Evolutionary conservation across 2,329 filamentous ascomycete genomes (phyloP).

Genomic region (Colletotrichum spinosum): DNA sequence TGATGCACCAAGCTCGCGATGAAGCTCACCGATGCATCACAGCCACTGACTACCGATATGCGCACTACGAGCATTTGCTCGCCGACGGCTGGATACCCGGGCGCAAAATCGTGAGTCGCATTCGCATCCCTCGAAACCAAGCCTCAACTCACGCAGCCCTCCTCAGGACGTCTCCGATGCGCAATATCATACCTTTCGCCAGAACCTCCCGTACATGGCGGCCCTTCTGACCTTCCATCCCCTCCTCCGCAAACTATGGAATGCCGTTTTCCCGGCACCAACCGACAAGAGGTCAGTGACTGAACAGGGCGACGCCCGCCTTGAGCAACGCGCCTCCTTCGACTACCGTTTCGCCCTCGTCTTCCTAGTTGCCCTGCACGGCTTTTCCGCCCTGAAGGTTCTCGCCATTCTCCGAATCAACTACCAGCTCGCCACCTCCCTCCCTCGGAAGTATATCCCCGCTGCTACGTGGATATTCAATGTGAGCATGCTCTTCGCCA

Average conservation of each 20-base stretch:
- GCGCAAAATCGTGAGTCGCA: slow-evolving; percentile 79
- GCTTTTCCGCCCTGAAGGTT: slow-evolving; percentile 86
- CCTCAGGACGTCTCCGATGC: slow-evolving; percentile 86
- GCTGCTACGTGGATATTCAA: slow-evolving; percentile 91
- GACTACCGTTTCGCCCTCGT: slow-evolving; percentile 85
- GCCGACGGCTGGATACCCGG: slow-evolving; percentile 91
- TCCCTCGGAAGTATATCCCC: slow-evolving; percentile 80
- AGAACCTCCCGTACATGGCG: slow-evolving; percentile 85
- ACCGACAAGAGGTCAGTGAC: slow-evolving; percentile 45
- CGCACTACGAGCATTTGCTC: slow-evolving; percentile 77
- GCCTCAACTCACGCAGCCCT: slow-evolving; percentile 18
- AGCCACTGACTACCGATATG: slow-evolving; percentile 87
- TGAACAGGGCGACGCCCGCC: slow-evolving; percentile 64
- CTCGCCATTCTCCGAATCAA: slow-evolving; percentile 84
- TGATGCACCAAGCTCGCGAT: background rate
- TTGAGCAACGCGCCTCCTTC: slow-evolving; percentile 80
- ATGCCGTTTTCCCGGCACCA: slow-evolving; percentile 60
- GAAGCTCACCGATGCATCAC: background rate
- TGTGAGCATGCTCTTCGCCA: slow-evolving; percentile 85
- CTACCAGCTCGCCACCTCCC: slow-evolving; percentile 78
- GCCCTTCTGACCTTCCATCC: slow-evolving; percentile 83
- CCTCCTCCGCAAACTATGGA: slow-evolving; percentile 78
- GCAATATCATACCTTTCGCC: slow-evolving; percentile 87
- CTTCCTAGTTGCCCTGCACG: slow-evolving; percentile 84
- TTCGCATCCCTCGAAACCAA: slow-evolving; percentile 20